Base-by-base conservation (phyloP, 139 green algal species). In the Yamagishiella unicocca region DNA sequence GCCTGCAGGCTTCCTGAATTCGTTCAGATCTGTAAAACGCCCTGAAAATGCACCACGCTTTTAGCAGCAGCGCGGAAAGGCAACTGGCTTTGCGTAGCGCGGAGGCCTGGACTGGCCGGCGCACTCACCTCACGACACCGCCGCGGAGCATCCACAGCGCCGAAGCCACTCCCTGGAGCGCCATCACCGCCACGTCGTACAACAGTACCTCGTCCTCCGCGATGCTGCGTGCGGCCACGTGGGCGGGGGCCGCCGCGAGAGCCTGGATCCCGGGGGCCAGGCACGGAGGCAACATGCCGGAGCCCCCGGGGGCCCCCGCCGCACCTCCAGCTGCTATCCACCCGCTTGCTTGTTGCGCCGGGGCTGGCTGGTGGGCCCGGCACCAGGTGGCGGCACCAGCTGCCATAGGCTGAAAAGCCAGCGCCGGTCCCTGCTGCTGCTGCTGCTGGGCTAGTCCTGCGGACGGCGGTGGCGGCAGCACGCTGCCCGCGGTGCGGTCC, bases 101-200 rank as follows among this genome's bases (percentile, higher is more conserved):
- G n/a, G n/a, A n/a, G n/a, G n/a, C n/a, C n/a, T n/a, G n/a, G n/a
- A n/a, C n/a, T n/a, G n/a, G n/a, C n/a, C n/a, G n/a, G n/a, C n/a
- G n/a, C n/a, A n/a, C 35, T 27, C 77, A 86, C 80, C 80, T 35
- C 0, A 86, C 38, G 14, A 38, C n/a, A 12, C 80, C 80, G 45
- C 19, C 21, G 4, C 80, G 80, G 43, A 86, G 62, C 40, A 77
- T 86, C 43, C 64, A n/a, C 66, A 86, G 80, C 80, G 80, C 80
- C n/a, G 80, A 53, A 4, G 42, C 62, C n/a, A 53, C 43, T 0
- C 80, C 80, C 64, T 53, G 62, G 37, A 86, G 80, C 80, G 61
- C 80, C 80, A 77, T 35, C 21, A 86, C 61, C 8, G 64, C 62
- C 43, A 67, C 40, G 31, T 77, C 80, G 64, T 68, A 86, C 80